Percentiles rank a stretch among this genome's conserved stretches.
Evolutionary conservation across 805 yeast genomes (phyloP).

Genomic region (Pichia thaimueangensis): DNA sequence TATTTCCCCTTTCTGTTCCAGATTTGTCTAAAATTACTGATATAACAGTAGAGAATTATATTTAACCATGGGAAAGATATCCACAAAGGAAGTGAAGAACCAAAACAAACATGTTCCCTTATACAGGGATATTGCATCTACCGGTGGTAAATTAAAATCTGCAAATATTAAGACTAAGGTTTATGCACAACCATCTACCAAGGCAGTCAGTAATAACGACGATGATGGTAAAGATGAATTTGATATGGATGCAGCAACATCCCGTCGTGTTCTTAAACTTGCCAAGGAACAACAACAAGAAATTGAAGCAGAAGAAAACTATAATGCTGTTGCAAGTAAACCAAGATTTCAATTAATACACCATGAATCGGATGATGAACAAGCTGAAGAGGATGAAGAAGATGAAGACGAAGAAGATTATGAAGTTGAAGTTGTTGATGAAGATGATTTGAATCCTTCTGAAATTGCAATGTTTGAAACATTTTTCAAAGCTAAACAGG

Average conservation of each 20-base stretch:
- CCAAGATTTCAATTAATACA: constrained; percentile 28
- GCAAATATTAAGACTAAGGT: constrained; percentile 17
- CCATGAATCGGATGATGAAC: constrained; percentile 32
- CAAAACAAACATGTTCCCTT: constrained; percentile 78
- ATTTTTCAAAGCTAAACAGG: constrained; percentile 42
- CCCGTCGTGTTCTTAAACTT: constrained; percentile 78
- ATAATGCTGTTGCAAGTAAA: constrained; percentile 19
- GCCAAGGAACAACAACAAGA: constrained; percentile 95
- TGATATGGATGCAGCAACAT: constrained; percentile 71
- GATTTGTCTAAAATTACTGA: no score
- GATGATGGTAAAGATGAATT: constrained; percentile 48
- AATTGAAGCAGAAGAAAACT: constrained; percentile 59
- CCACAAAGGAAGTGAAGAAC: constrained; percentile 42
- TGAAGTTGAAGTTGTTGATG: constrained; percentile 42
- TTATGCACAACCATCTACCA: constrained; percentile 5
- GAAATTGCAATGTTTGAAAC: constrained; percentile 82
- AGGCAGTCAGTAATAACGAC: constrained; percentile 17
- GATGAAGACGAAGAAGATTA: constrained; percentile 33
- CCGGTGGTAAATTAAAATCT: constrained; percentile 61
- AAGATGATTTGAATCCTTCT: constrained; percentile 61
- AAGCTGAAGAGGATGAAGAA: constrained; percentile 17
- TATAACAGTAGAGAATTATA: no score
- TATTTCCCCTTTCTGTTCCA: no score
- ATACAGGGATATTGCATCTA: constrained; percentile 68
- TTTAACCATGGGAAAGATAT: constrained; percentile 62